These are phyloP conservation scores for Hypomyces perniciosus DNA, from an alignment of 2,329 filamentous ascomycete species.

Conservation along the genomic window DNA sequence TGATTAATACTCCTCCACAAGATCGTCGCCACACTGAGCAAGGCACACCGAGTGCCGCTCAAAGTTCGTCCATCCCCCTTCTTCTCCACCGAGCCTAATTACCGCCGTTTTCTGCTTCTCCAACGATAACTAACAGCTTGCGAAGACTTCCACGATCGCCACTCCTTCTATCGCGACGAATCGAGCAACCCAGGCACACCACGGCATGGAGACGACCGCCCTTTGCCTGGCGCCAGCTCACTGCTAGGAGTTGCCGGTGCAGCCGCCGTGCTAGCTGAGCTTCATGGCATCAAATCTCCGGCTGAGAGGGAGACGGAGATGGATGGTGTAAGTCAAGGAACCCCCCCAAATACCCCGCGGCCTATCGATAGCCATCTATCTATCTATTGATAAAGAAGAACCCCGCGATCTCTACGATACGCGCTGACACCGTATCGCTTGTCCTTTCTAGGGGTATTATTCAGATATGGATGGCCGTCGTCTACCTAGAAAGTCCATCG, in stretches of 20 bases:
- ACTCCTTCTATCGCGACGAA: constrained; percentile 58
- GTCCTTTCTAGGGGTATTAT: constrained; percentile 51
- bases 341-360: constrained; percentile 18
- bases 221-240: constrained; percentile 34
- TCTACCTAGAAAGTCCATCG: constrained; percentile 61
- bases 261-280: constrained; percentile 78
- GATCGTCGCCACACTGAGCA: constrained; percentile 51
- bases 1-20: constrained; percentile 86
- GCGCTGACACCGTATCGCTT: constrained; percentile 1
- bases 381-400: constrained; percentile 5
- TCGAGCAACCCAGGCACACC: constrained; percentile 63
- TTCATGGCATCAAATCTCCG: constrained; percentile 61
- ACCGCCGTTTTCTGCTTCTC: background rate
- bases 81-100: constrained; percentile 4
- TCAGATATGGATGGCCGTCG: constrained; percentile 64
- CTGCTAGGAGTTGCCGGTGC: constrained; percentile 60
- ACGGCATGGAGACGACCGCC: constrained; percentile 62
- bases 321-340: constrained; percentile 56
- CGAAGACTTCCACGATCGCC: constrained; percentile 31
- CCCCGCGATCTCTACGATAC: background rate
- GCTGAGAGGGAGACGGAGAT: constrained; percentile 70
- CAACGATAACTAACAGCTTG: constrained; percentile 16
- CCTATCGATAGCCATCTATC: constrained; percentile 20
- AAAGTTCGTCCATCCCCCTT: constrained; percentile 23
- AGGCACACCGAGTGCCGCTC: constrained; percentile 26